A percentile compares a stretch with the other conserved stretches of the same genome.
Evolutionary conservation across 805 yeast genomes (phyloP).

Genomic region (Geotrichum ghanense): DNA sequence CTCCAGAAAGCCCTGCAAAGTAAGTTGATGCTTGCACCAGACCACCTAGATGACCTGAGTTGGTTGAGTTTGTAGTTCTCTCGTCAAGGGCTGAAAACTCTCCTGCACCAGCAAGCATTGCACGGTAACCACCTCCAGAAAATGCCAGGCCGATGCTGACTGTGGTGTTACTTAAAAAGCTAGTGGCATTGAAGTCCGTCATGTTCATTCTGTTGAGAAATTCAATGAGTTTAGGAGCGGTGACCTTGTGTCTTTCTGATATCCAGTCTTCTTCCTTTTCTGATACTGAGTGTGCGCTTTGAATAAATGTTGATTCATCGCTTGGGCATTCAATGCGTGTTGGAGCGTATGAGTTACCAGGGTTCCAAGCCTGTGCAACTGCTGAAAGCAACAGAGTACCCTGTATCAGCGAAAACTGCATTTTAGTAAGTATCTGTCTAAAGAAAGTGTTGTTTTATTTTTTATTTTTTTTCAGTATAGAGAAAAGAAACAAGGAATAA

Average conservation of each 20-base stretch:
- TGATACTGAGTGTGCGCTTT: constrained; percentile 22
- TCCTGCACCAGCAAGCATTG: constrained; percentile 82
- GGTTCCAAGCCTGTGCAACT: constrained; percentile 24
- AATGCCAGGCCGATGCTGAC: constrained; percentile 27
- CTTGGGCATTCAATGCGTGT: constrained; percentile 34
- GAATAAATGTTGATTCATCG: constrained; percentile 18
- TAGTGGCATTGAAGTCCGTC: constrained; percentile 30
- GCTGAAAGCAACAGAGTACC: too few species aligned
- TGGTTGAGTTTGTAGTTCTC: constrained; percentile 44
- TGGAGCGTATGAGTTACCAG: constrained; percentile 36
- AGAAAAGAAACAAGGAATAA: too few species aligned
- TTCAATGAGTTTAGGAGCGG: constrained; percentile 24
- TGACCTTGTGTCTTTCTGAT: constrained; percentile 6
- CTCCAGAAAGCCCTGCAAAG: constrained; percentile 72
- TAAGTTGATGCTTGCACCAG: constrained; percentile 60
- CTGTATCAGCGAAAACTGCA: too few species aligned
- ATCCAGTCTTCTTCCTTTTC: constrained; percentile 22
- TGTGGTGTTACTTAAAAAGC: constrained; percentile 23
- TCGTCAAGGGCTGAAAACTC: constrained; percentile 68
- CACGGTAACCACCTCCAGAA: constrained; percentile 86
- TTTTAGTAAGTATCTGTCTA: too few species aligned
- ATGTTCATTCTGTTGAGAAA: constrained; percentile 28
- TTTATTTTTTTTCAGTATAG: too few species aligned
- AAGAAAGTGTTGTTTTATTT: too few species aligned
- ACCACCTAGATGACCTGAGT: constrained; percentile 53